Conservation (phyloP, 192 early-diverging fungal species). For the Podila epicladia region DNA sequence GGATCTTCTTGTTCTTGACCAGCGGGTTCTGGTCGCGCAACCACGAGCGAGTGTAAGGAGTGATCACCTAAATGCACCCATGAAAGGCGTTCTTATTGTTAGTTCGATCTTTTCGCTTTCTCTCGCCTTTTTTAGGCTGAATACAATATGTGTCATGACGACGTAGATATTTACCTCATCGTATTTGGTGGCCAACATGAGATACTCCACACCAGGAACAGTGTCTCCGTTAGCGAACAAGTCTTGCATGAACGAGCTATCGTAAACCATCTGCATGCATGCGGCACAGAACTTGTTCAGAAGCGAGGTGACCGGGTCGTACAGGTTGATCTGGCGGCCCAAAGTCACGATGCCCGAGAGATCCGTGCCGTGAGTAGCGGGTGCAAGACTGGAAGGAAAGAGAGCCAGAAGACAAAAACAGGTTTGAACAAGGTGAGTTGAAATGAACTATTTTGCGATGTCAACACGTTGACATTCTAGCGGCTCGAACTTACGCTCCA, state of each 20-base stretch:
- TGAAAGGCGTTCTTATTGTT: not conserved
- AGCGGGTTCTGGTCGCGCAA: conserved; percentile 4
- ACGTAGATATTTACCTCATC: not conserved
- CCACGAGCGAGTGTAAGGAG: conserved; percentile 13
- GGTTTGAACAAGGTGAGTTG: not conserved
- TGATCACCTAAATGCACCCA: conserved; percentile 1
- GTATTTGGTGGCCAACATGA: conserved; percentile 1
- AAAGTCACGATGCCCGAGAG: not conserved
- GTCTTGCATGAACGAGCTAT: conserved; percentile 4
- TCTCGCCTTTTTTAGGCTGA: no score
- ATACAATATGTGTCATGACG: no score
- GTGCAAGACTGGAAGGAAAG: not conserved
- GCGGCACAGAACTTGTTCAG: not conserved
- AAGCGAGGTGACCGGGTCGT: conserved; percentile 2
- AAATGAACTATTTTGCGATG: not conserved
- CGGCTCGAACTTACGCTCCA: not conserved
- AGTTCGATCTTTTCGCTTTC: not conserved
- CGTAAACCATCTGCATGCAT: not conserved
- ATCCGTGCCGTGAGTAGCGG: not conserved
- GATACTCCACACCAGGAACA: conserved; percentile 16
- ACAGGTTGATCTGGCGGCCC: not conserved
- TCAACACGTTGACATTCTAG: not conserved
- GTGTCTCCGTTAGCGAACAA: conserved; percentile 6
- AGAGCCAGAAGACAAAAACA: not conserved
- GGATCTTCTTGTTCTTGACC: conserved; percentile 2